Percentiles rank a stretch among this genome's conserved stretches.
phyloP scores from a whole-genome alignment of 1,284 basidiomycete genomes.

The Hemileccinum hortonii region DNA sequence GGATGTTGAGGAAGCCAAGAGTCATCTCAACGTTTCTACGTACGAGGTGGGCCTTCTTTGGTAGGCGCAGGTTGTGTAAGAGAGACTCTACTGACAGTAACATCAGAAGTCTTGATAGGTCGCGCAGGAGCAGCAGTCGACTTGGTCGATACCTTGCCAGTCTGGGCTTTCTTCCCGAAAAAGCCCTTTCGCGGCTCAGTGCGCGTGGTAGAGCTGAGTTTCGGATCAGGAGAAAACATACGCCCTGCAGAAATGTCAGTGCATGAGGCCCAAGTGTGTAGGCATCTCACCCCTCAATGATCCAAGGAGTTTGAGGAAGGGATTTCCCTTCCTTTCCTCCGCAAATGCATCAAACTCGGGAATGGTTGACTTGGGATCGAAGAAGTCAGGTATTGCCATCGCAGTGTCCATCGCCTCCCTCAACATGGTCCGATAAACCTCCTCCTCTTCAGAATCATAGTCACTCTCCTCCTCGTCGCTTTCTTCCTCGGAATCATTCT shows the following conservation, averaged over 20 bases:
- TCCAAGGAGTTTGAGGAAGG: constrained; percentile 70
- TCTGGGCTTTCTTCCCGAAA: constrained; percentile 15
- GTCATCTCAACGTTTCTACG: neutral
- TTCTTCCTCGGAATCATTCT: constrained; percentile 39
- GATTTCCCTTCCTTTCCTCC: constrained; percentile 63
- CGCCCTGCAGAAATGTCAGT: constrained; percentile 48
- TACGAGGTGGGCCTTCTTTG: constrained; percentile 18
- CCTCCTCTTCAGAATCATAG: constrained; percentile 70
- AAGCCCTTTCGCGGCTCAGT: constrained; percentile 29
- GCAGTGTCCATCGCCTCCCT: constrained; percentile 71
- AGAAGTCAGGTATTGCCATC: constrained; percentile 55
- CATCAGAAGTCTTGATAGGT: constrained; percentile 6
- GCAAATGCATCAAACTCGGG: constrained; percentile 43
- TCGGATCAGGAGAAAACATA: constrained; percentile 64
- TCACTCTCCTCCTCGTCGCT: constrained; percentile 45
- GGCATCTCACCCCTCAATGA: constrained; percentile 58
- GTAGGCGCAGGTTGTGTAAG: constrained; percentile 5
- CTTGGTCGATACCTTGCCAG: constrained; percentile 13
- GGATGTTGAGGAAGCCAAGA: neutral
- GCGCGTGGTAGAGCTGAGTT: constrained; percentile 45
- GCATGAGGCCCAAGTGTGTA: neutral
- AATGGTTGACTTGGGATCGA: constrained; percentile 42
- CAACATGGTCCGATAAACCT: constrained; percentile 55
- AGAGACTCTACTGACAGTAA: constrained; percentile 7
- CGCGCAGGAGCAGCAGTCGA: constrained; percentile 5